Evolutionary conservation across 129 eudicot genomes (phyloP).

Genomic region (Rutidosis leptorrhynchoides): DNA sequence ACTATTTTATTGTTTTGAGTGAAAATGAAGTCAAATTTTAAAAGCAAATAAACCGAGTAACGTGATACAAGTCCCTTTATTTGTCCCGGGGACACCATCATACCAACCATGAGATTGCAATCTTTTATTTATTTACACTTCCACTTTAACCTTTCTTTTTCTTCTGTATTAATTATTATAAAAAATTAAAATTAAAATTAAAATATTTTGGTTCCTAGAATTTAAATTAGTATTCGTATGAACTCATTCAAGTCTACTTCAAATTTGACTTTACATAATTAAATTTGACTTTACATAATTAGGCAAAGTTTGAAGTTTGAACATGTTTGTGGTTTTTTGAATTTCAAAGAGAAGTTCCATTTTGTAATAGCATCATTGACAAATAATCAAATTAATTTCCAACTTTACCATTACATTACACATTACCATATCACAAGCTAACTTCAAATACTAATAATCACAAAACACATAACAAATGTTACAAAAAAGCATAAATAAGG

Average conservation of each 20-base stretch:
- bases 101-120: conserved; percentile 32
- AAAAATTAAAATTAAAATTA: not conserved
- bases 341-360: not conserved
- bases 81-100: conserved; percentile 37
- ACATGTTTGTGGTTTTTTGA: not conserved
- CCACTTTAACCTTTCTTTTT: not conserved
- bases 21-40: conserved; percentile 25
- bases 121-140: conserved; percentile 12
- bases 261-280: not conserved
- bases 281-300: not conserved
- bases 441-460: conserved; percentile 15
- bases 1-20: conserved; percentile 23
- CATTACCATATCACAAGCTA: conserved; percentile 19
- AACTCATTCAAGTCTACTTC: not conserved
- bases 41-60: conserved; percentile 31
- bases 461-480: conserved; percentile 21
- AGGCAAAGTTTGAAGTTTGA: not conserved
- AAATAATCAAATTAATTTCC: conserved; percentile 14
- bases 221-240: not conserved
- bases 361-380: not conserved
- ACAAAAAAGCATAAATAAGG: conserved; percentile 24
- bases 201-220: not conserved
- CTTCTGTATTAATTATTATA: too few relatives aligned
- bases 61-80: conserved; percentile 13
- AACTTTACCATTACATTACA: conserved; percentile 21